Evolutionary conservation across 2,329 filamentous ascomycete species (phyloP).

Genomic region (Penicillium capsulatum): DNA sequence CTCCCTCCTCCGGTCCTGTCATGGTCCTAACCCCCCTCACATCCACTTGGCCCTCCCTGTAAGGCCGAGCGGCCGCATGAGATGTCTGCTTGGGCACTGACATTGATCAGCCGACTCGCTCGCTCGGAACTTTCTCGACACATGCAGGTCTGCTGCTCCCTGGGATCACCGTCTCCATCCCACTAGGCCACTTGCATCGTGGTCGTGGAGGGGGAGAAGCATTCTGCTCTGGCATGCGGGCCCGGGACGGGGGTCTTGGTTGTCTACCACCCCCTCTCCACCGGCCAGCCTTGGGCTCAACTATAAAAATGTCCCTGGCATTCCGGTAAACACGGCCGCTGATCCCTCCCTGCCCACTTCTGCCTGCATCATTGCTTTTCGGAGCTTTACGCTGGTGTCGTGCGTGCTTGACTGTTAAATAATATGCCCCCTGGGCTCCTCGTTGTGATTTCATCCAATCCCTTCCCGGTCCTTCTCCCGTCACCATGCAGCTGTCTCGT

Average conservation of each 20-base stretch:
- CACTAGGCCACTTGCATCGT: slow-evolving; percentile 11
- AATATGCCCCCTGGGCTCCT: slow-evolving; percentile 20
- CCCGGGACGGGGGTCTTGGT: slow-evolving; percentile 7
- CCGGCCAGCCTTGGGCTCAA: no score
- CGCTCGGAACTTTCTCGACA: slow-evolving; percentile 12
- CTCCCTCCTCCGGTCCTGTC: slow-evolving; percentile 1
- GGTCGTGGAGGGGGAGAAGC: slow-evolving; percentile 12
- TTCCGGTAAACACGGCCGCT: slow-evolving; percentile 29
- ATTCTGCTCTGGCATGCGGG: slow-evolving; percentile 25
- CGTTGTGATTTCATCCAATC: slow-evolving; percentile 16
- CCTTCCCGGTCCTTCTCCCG: slow-evolving; percentile 6
- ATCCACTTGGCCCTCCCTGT: slow-evolving; percentile 10
- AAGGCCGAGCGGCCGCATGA: slow-evolving; percentile 15
- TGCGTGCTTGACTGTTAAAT: slow-evolving; percentile 10
- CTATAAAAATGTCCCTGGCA: slow-evolving; percentile 29
- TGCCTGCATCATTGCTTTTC: slow-evolving; percentile 5
- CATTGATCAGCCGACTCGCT: slow-evolving; percentile 20
- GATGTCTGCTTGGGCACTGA: slow-evolving; percentile 10
- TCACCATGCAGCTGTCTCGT: slow-evolving; percentile 29
- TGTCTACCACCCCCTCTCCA: slow-evolving; percentile 12
- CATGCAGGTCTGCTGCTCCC: slow-evolving; percentile 21
- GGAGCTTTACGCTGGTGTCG: slow-evolving; percentile 2
- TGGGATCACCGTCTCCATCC: slow-evolving; percentile 9
- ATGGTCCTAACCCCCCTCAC: slow-evolving; percentile 6
- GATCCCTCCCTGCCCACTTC: slow-evolving; percentile 12